Evolutionary conservation across 257 asterid species (phyloP).

Genomic region (Parsonsia alboflavescens): DNA sequence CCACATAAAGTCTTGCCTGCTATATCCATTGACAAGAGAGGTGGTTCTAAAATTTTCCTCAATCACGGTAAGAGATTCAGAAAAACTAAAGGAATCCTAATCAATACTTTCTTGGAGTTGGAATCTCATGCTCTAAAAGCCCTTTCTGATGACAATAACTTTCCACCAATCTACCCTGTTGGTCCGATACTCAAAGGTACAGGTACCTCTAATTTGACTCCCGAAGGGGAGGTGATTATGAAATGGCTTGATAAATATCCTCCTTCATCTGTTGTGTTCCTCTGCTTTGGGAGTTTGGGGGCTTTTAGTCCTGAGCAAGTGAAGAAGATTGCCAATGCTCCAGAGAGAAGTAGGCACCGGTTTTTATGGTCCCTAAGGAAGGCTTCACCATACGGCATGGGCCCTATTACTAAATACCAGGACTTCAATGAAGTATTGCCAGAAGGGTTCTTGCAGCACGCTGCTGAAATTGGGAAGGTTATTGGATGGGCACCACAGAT

Average conservation of each 20-base stretch:
- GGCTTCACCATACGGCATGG: not conserved
- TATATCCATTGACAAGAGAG: not conserved
- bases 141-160: not conserved
- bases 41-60: constrained; percentile 1
- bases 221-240: not conserved
- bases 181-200: constrained; percentile 4
- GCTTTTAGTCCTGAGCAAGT: constrained; percentile 8
- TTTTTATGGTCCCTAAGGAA: constrained; percentile 20
- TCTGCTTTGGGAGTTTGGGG: constrained; percentile 22
- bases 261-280: constrained; percentile 4
- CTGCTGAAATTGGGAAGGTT: constrained; percentile 32
- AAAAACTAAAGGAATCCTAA: constrained; percentile 17
- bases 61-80: not conserved
- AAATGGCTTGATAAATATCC: constrained; percentile 7
- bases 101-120: constrained; percentile 19
- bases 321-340: constrained; percentile 9
- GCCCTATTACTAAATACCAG: constrained; percentile 6
- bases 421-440: constrained; percentile 34
- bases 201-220: not conserved
- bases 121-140: constrained; percentile 15
- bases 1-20: constrained; percentile 30
- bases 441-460: constrained; percentile 44
- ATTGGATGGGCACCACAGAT: constrained; percentile 63
- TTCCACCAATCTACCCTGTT: constrained; percentile 15
- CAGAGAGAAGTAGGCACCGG: not conserved